phyloP scores from a whole-genome alignment of 345 rosid species.

The Diplotaxis tenuifolia region DNA sequence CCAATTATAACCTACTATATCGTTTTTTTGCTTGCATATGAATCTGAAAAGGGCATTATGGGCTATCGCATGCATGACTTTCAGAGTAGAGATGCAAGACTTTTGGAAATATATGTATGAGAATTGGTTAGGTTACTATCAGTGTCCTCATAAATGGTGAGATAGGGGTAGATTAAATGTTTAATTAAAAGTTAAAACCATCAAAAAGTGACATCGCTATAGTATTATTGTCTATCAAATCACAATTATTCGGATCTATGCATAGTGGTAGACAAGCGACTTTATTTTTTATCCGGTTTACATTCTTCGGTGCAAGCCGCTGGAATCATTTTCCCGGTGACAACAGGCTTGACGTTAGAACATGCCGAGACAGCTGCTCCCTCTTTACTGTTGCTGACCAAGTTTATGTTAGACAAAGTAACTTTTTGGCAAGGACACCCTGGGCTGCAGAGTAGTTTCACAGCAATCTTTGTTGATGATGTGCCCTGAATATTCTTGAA shows the following conservation, averaged over 20 bases:
- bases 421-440: slow-evolving; percentile 43
- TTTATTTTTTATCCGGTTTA: not conserved
- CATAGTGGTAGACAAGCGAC: not conserved
- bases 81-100: not conserved
- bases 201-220: not conserved
- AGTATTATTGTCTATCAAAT: not conserved
- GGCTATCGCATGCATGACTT: not conserved
- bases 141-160: not conserved
- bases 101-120: not conserved
- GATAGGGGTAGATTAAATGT: too few relatives aligned
- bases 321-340: slow-evolving; percentile 14
- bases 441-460: slow-evolving; percentile 46
- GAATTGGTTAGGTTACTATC: not conserved
- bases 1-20: too few relatives aligned
- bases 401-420: slow-evolving; percentile 37
- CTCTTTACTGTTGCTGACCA: slow-evolving; percentile 31
- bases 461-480: slow-evolving; percentile 38
- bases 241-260: not conserved
- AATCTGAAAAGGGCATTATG: not conserved
- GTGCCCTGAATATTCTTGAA: slow-evolving; percentile 55
- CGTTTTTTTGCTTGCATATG: too few relatives aligned
- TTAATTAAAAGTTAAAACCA: too few relatives aligned
- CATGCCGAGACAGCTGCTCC: slow-evolving; percentile 42
- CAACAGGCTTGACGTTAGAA: slow-evolving; percentile 40
- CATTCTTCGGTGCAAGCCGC: slow-evolving; percentile 26